Evolutionary conservation across 192 early-diverging fungal genomes (phyloP).

Genomic region (Phlyctochytrium planicorne): DNA sequence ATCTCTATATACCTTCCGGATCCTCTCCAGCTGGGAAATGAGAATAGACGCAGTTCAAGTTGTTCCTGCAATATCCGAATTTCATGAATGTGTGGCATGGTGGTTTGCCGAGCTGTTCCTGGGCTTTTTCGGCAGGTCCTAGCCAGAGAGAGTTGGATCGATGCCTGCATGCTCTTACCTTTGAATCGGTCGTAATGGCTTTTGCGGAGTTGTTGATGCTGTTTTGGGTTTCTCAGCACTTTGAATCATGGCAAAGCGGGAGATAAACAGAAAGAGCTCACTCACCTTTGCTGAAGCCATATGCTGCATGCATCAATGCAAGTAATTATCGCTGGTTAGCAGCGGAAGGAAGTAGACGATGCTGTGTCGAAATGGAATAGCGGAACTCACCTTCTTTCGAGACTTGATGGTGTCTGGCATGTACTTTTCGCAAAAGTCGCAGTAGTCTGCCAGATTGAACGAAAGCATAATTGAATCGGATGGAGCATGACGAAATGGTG

Average conservation of each 20-base stretch:
- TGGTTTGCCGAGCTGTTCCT: not conserved
- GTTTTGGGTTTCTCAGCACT: not conserved
- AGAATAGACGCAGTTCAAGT: not conserved
- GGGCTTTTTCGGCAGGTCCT: not conserved
- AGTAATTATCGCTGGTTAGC: no score
- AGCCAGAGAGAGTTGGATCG: not conserved
- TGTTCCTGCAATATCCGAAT: not conserved
- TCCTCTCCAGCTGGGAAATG: not conserved
- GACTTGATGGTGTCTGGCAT: not conserved
- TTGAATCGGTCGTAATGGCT: not conserved
- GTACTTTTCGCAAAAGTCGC: slow-evolving; percentile 2
- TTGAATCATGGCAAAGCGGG: not conserved
- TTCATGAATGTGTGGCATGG: not conserved
- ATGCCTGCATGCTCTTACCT: not conserved
- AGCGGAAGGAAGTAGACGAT: no score
- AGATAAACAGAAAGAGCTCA: not conserved
- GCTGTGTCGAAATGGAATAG: no score
- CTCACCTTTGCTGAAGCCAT: not conserved
- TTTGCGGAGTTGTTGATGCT: not conserved
- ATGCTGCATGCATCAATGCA: not conserved
- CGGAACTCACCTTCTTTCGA: not conserved
- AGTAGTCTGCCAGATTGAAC: not conserved
- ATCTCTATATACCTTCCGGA: not conserved
- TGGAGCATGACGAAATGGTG: no score
- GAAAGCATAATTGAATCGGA: no score